Base-by-base conservation (phyloP, 2,329 filamentous ascomycete species). In the Verticillium albo-atrum region DNA sequence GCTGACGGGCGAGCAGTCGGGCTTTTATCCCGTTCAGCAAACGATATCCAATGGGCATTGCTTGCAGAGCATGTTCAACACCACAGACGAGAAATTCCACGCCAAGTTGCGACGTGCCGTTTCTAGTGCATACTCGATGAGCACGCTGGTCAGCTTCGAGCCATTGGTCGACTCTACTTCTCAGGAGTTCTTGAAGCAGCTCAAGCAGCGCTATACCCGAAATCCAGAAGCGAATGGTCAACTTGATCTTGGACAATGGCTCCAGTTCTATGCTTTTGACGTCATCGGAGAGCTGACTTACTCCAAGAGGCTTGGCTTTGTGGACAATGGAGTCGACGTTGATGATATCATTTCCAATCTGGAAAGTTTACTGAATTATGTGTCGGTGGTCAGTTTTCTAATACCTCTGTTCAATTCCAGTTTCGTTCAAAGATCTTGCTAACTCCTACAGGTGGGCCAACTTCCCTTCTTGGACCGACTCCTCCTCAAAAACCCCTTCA, bases 231-330 rank as follows among this genome's bases (percentile, higher is more conserved):
- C 42, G n/a, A 47, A 47, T 3, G 42, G 42, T 2, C 35, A 47
- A 2, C 27, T 23, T 1, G 67, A 75, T 9, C 67, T 75, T 63
- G 67, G 66, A 1, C 67, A 73, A 28, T 74, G 71, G 71, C 59
- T 74, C 2, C 73, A 74, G 50, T 76, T 71, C 59, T 77, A 75
- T 30, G 75, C 75, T 0, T 76, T 77, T 57, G 75, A 77, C 56
- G 73, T 77, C 1, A 74, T 76, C 28, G 70, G 70, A 0, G 61
- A 67, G 26, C 72, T 77, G 35, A 77, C 74, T 0, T 74, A 68
- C 55, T 64, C 66, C 10, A 68, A 67, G 27, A 67, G 70, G 1
- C 65, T 77, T 17, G 74, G 74, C 1, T 77, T 75, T 30, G 63
- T 77, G 2, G 73, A 76, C 23, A 61, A 58, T 0, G 74, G 74